Conservation (phyloP, 1,139 yeast species). For the Geotrichum australiense region DNA sequence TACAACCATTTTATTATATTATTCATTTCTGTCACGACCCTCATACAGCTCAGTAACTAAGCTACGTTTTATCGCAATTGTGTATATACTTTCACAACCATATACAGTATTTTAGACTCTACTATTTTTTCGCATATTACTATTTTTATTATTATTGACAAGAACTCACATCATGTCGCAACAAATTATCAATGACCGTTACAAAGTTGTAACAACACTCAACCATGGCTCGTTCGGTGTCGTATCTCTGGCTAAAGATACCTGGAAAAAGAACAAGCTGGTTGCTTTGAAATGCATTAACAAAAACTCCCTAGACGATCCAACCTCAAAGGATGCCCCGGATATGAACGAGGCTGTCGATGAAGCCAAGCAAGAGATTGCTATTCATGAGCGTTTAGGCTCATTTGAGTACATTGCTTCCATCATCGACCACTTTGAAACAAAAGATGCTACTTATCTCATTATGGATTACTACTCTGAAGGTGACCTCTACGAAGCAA, state of each 20-base stretch:
- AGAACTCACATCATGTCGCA: slow-evolving; percentile 8
- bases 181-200: slow-evolving; percentile 45
- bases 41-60: slow-evolving; percentile 8
- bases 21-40: slow-evolving; percentile 3
- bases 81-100: slow-evolving; percentile 6
- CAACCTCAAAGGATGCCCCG: too few relatives aligned
- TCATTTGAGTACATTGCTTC: slow-evolving; percentile 55
- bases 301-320: slow-evolving; percentile 26
- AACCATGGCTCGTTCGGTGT: slow-evolving; percentile 93
- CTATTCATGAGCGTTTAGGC: slow-evolving; percentile 65
- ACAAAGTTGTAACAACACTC: slow-evolving; percentile 65
- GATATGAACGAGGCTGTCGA: slow-evolving; percentile 18
- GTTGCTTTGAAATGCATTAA: slow-evolving; percentile 82
- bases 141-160: too few relatives aligned
- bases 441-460: slow-evolving; percentile 45
- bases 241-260: slow-evolving; percentile 80
- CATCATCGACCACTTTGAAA: slow-evolving; percentile 69
- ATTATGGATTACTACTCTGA: slow-evolving; percentile 82
- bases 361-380: slow-evolving; percentile 76
- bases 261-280: slow-evolving; percentile 41
- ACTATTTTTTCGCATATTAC: background rate
- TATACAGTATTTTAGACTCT: slow-evolving; percentile 2
- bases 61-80: background rate
- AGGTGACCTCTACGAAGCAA: slow-evolving; percentile 93
- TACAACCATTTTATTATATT: too few relatives aligned